A percentile compares a stretch with the other conserved stretches of the same genome.
These are phyloP conservation scores for Tetrahymena malaccensis DNA, from an alignment of 73 alveolate genomes.

Conservation along the genomic window DNA sequence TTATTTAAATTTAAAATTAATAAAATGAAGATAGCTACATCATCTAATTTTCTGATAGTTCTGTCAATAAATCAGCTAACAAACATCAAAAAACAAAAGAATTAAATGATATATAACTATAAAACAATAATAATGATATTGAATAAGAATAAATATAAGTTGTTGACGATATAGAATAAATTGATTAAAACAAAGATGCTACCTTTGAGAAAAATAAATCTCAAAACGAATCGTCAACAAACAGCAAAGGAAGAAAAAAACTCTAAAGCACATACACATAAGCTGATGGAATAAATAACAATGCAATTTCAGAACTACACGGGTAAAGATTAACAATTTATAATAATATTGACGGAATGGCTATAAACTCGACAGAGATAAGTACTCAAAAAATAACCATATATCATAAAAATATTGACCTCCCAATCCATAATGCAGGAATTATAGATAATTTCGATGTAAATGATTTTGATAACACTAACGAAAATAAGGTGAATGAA, in stretches of 20 bases:
- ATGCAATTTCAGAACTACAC: not conserved
- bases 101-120: not conserved
- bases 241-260: not conserved
- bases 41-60: not conserved
- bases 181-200: not conserved
- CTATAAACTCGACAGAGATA: not conserved
- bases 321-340: not conserved
- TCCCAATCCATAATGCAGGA: not conserved
- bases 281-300: not conserved
- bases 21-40: not conserved
- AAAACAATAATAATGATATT: not conserved
- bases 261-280: not conserved
- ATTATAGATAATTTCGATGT: not conserved
- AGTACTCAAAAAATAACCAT: not conserved
- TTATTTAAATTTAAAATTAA: not conserved
- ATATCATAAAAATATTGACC: not conserved
- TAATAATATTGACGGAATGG: not conserved
- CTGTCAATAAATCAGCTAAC: not conserved
- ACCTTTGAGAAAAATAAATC: not conserved
- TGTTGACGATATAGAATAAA: not conserved
- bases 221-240: not conserved
- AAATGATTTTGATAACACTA: not conserved
- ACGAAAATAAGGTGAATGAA: not conserved
- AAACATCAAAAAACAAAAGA: not conserved
- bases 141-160: not conserved